Base-by-base conservation (phyloP, 2,329 filamentous ascomycete genomes). In the Fusarium cyanostomum region DNA sequence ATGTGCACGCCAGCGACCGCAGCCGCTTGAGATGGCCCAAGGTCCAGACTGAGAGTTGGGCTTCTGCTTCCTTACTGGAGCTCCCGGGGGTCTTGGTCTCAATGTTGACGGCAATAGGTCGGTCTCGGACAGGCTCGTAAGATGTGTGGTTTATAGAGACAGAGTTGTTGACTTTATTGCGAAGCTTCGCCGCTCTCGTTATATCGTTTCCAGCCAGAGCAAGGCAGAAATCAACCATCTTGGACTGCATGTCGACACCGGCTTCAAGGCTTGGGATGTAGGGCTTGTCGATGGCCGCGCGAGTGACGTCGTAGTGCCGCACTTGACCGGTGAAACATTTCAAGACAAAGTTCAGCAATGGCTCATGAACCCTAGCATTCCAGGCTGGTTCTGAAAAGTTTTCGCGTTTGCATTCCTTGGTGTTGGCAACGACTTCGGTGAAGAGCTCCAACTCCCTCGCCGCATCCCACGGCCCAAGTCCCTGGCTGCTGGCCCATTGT, bases 61-160 rank as follows among this genome's bases (percentile, higher is more conserved):
- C 33, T 34, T 46, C 45, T 13, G 46, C 53, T 12, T 24, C 46
- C n/a, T 45, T 3, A 10, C 9, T 46, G 9, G 53, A 56, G 12
- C 53, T 41, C 13, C 39, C 53, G 8, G 45, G 39, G 12, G 39
- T 35, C 39, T 56, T 51, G 13, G 53, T 56, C 39, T 50, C 46
- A 35, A 56, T 56, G 34, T 24, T 56, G 15, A 56, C 31, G 31
- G 52, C 45, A 15, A 56, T 51, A 15, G 52, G 13, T 33, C 39
- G 52, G 21, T 43, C 30, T 11, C 39, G 46, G 10, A 46, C 7
- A 21, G 39, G 46, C 13, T 45, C 24, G 15, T 44, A 45, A 7
- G 38, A 43, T n/a, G 53, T 39, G 41, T 56, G 53, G 46, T 46
- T 45, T 33, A 56, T 56, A 13, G 53, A 56, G 26, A 42, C 24